These are phyloP conservation scores for Pestalotiopsis fici DNA, from an alignment of 2,329 filamentous ascomycete genomes.

Conservation along the genomic window DNA sequence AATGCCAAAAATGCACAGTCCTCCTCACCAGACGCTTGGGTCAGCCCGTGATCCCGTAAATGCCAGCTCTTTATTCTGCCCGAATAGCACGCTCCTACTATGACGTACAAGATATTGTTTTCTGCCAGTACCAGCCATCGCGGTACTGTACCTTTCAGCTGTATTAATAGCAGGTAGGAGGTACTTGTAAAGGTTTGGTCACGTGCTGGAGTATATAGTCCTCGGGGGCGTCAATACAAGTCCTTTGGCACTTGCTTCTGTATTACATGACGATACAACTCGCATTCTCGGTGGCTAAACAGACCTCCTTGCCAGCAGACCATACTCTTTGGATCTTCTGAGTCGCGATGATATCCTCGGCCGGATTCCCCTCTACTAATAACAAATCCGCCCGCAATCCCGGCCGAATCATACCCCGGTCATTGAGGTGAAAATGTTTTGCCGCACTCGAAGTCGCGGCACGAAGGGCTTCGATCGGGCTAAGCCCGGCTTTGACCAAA, in stretches of 20 bases:
- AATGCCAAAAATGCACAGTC: not conserved
- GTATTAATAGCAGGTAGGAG: not conserved
- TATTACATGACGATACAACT: conserved; percentile 6
- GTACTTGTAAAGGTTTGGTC: too few species aligned
- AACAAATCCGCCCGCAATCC: conserved; percentile 30
- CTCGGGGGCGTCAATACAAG: not conserved
- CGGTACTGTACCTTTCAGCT: not conserved
- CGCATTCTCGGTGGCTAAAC: not conserved
- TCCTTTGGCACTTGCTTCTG: not conserved
- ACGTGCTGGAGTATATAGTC: too few species aligned
- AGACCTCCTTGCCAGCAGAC: conserved; percentile 19
- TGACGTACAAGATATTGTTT: not conserved
- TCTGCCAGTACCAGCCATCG: not conserved
- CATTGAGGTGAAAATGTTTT: conserved; percentile 21
- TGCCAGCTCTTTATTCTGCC: not conserved
- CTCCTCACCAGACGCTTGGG: not conserved
- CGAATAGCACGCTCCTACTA: not conserved
- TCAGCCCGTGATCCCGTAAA: not conserved
- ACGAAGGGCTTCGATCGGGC: conserved; percentile 23
- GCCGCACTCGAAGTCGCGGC: conserved; percentile 23
- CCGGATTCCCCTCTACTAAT: conserved; percentile 28
- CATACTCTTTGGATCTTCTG: conserved; percentile 25
- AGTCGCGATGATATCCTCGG: conserved; percentile 26
- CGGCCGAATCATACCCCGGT: conserved; percentile 23
- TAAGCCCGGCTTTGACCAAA: conserved; percentile 24